Evolutionary conservation across 257 asterid genomes (phyloP), one percentile per base, ranked within the genome.

Genomic region (Capsicum chinense): DNA sequence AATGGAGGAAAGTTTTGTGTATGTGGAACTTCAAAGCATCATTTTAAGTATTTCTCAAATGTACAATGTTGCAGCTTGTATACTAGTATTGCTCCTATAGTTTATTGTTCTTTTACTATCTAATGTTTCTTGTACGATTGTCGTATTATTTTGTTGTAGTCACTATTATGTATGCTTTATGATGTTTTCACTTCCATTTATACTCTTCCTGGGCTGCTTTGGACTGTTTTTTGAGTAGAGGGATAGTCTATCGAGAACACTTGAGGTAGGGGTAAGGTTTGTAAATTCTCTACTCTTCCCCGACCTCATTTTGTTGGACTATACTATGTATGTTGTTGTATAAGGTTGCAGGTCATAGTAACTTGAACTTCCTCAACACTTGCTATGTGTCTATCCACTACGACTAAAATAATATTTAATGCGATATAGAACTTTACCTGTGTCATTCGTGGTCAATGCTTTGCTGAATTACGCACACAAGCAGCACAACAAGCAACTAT

Each of bases 401-500:
- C 7, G 59, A 58, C n/a, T 19, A 59, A 3, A 19, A 19, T 37
- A 52, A 52, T 44, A 14, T 73, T 37, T 8, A 37, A 74, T 3
- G 1, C 2, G 48, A 58, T 42, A 10, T 5, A 56, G 58, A 50
- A 19, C 0, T 26, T 37, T 87, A 94, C 99, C 95, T 92, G 98
- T 88, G 97, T 93, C 98, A 96, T 90, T 79, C 91, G 85, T 17
- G 98, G 99, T 12, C 99, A 94, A 56, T 91, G 97, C 86, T 88
- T 92, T n/a, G 98, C 90, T 5, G 98, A 91, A 87, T 94, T 98
- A 39, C 98, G 95, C n/a, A 96, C 94, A 64, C 97, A 92, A 58
- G 97, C 97, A 89, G 94, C 94, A 79, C 95, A 97, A 71, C 97
- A 93, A 42, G 95, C 97, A 84, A 92, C 97, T 92, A 95, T 84